Evolutionary conservation across 225 moss, liverwort and hornwort species (phyloP).

Genomic region (Neckera pumila): DNA sequence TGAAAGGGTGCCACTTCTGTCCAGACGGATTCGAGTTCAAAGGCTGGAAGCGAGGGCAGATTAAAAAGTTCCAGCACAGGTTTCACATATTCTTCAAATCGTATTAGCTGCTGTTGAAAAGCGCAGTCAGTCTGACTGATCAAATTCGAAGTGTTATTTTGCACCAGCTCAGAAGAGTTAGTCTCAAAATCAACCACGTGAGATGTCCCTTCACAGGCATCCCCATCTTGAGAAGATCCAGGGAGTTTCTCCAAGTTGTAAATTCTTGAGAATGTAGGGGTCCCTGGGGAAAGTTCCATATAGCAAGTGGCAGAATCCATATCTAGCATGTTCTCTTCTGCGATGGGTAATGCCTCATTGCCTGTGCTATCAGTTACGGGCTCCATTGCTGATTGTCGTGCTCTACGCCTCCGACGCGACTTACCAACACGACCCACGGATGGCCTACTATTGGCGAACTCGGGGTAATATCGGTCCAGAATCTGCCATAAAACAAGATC

Average conservation of each 20-base stretch:
- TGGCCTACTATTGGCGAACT: slow-evolving; percentile 32
- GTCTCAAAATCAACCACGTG: not conserved
- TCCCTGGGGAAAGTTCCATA: not conserved
- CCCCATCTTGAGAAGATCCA: not conserved
- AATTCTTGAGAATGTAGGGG: not conserved
- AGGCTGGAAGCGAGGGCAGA: slow-evolving; percentile 11
- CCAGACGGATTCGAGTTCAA: slow-evolving; percentile 15
- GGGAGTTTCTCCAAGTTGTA: not conserved
- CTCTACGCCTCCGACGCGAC: slow-evolving; percentile 44
- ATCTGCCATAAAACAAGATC: slow-evolving; percentile 16
- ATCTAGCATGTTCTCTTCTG: not conserved
- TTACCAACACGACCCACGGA: slow-evolving; percentile 51
- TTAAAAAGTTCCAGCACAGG: slow-evolving; percentile 39
- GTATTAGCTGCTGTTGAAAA: not conserved
- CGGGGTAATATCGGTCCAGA: slow-evolving; percentile 36
- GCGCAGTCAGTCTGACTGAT: not conserved
- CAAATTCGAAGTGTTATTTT: not conserved
- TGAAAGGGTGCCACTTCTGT: slow-evolving; percentile 25
- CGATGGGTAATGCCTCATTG: not conserved
- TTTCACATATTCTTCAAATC: slow-evolving; percentile 38
- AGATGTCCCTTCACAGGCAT: not conserved
- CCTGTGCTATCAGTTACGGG: not conserved
- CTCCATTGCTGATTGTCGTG: slow-evolving; percentile 30
- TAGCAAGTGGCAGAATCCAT: not conserved
- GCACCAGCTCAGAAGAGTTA: not conserved